Percentiles rank a stretch among this genome's conserved stretches.
Evolutionary conservation across 2,329 filamentous ascomycete species (phyloP).

Genomic region (Hypocreales sp.): DNA sequence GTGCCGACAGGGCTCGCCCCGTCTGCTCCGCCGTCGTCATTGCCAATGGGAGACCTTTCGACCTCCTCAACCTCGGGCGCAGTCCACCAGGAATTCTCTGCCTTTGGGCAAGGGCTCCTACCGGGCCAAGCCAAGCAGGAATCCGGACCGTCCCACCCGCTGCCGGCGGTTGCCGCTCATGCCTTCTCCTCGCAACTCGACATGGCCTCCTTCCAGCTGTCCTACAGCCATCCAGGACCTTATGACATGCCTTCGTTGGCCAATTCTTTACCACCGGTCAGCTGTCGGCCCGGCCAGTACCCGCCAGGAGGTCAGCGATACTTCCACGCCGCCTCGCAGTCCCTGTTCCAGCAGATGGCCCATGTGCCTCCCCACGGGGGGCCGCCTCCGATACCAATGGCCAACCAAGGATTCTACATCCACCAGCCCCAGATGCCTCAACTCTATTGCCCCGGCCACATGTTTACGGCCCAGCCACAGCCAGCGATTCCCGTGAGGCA

Average conservation of each 20-base stretch:
- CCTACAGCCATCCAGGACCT: conserved; percentile 11
- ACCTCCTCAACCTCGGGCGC: conserved; percentile 6
- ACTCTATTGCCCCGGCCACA: conserved; percentile 25
- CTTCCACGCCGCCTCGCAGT: conserved; percentile 18
- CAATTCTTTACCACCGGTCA: conserved; percentile 24
- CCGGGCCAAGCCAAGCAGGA: conserved; percentile 1
- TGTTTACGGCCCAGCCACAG: conserved; percentile 21
- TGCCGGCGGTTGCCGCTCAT: conserved; percentile 13
- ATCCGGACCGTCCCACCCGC: neutral
- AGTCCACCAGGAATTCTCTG: conserved; percentile 6
- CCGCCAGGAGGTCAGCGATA: conserved; percentile 18
- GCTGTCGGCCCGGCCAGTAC: conserved; percentile 23
- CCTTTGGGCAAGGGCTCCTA: conserved; percentile 2
- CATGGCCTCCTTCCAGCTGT: conserved; percentile 17
- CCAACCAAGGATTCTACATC: conserved; percentile 30
- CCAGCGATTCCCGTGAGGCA: conserved; percentile 18
- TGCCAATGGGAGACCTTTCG: conserved; percentile 19
- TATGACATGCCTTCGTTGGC: conserved; percentile 33
- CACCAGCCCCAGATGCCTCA: conserved; percentile 27
- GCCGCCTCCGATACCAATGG: conserved; percentile 20
- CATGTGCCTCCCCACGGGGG: conserved; percentile 24
- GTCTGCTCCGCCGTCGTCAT: conserved; percentile 1
- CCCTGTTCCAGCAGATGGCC: conserved; percentile 21
- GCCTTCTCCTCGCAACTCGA: conserved; percentile 26
- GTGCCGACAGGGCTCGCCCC: too few species aligned